Percentiles rank a stretch among this genome's conserved stretches.
Evolutionary conservation across 139 green algal species (phyloP).

Genomic region (Ettlia oleoabundans): DNA sequence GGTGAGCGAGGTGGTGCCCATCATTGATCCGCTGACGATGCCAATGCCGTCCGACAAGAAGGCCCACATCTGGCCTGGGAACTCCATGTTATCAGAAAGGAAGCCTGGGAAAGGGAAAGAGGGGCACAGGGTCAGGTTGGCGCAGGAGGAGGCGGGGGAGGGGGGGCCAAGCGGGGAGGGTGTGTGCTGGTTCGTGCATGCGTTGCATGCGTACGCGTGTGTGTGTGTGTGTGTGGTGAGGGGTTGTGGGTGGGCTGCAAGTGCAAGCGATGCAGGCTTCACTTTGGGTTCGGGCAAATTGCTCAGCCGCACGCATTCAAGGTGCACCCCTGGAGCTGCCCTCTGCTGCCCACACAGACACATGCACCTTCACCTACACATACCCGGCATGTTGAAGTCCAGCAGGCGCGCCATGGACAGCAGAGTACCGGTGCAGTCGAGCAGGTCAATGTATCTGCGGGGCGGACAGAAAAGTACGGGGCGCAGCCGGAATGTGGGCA

Average conservation of each 20-base stretch:
- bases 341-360: too few relatives aligned
- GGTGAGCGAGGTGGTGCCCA: constrained; percentile 78
- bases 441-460: constrained; percentile 77
- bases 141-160: too few relatives aligned
- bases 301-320: too few relatives aligned
- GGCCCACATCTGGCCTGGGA: constrained; percentile 64
- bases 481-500: too few relatives aligned
- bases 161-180: too few relatives aligned
- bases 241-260: background rate
- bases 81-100: constrained; percentile 63
- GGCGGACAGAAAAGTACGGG: background rate
- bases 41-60: constrained; percentile 73
- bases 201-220: too few relatives aligned
- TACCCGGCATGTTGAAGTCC: constrained; percentile 63
- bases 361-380: too few relatives aligned
- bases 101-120: constrained; percentile 58
- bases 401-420: constrained; percentile 81
- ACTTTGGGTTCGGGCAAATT: too few relatives aligned
- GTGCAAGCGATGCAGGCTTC: constrained; percentile 1
- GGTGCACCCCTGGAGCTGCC: too few relatives aligned
- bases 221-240: too few relatives aligned
- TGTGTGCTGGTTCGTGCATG: too few relatives aligned
- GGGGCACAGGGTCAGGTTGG: background rate
- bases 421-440: constrained; percentile 80
- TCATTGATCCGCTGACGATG: constrained; percentile 72